These are phyloP conservation scores for Phoenix roebelenii DNA, from an alignment of 176 grass and related monocot genomes.

Conservation along the genomic window DNA sequence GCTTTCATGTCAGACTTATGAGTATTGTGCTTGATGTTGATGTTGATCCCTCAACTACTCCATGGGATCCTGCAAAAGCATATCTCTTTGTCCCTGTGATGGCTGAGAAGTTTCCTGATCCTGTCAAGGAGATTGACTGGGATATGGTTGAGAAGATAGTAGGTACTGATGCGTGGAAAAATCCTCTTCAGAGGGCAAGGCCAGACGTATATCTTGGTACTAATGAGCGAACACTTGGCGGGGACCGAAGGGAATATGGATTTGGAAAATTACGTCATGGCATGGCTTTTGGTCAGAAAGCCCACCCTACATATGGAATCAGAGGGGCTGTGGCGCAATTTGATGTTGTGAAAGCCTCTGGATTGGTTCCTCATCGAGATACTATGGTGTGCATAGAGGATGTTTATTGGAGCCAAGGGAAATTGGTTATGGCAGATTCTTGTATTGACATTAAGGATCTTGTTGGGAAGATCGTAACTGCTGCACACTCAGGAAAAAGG, in stretches of 20 bases:
- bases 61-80: constrained; percentile 93
- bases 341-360: constrained; percentile 98
- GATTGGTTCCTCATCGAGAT: constrained; percentile 67
- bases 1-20: constrained; percentile 99
- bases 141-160: constrained; percentile 68
- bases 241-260: constrained; percentile 95
- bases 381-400: constrained; percentile 24
- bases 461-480: constrained; percentile 87
- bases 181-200: constrained; percentile 87
- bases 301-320: constrained; percentile 96
- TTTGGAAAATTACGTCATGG: constrained; percentile 85
- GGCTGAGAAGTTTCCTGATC: constrained; percentile 40
- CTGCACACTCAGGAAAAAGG: constrained; percentile 94
- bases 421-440: constrained; percentile 81
- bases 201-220: constrained; percentile 96
- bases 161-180: constrained; percentile 85
- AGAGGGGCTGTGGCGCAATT: constrained; percentile 91
- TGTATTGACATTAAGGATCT: constrained; percentile 73
- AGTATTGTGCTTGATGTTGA: constrained; percentile 96
- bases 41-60: constrained; percentile 93
- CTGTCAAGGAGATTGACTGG: constrained; percentile 82
- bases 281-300: constrained; percentile 69
- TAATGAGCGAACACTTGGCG: constrained; percentile 89
- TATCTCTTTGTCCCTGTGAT: constrained; percentile 84
- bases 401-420: constrained; percentile 41